These are phyloP conservation scores for Penicillium sp. DNA, from an alignment of 2,329 filamentous ascomycete species.

Conservation along the genomic window DNA sequence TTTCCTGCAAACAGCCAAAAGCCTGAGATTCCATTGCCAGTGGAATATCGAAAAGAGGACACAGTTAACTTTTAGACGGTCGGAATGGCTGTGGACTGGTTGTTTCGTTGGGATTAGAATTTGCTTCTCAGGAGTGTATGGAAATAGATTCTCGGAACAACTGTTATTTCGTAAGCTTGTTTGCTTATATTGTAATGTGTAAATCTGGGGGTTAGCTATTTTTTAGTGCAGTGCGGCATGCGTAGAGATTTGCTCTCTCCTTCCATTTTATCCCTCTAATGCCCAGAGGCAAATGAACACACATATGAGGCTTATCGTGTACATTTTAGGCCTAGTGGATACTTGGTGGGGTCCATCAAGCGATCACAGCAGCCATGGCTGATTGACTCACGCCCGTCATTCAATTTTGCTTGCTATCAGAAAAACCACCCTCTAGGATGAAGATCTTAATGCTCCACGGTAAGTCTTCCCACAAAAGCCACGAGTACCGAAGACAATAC, in stretches of 20 bases:
- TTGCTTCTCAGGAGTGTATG: too few species aligned
- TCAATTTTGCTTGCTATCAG: neutral
- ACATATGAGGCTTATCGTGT: too few species aligned
- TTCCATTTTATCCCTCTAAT: neutral
- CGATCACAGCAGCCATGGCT: neutral
- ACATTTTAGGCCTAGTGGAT: too few species aligned
- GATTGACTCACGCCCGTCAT: neutral
- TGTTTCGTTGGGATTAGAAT: too few species aligned
- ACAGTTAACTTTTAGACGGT: neutral
- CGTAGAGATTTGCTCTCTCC: neutral
- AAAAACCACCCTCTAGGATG: neutral
- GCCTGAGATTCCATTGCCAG: neutral
- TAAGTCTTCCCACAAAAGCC: neutral
- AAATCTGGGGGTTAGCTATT: too few species aligned
- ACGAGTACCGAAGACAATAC: neutral
- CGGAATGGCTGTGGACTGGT: neutral
- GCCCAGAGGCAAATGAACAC: too few species aligned
- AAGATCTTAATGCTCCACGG: conserved; percentile 9
- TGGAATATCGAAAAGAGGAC: neutral
- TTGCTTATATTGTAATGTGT: too few species aligned
- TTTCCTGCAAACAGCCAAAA: neutral
- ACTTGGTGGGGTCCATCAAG: too few species aligned
- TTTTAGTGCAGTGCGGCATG: too few species aligned
- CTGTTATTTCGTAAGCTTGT: too few species aligned
- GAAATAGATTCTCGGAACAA: too few species aligned